Evolutionary conservation across 1,139 yeast genomes (phyloP).

Genomic region (Waltiozyma solani): DNA sequence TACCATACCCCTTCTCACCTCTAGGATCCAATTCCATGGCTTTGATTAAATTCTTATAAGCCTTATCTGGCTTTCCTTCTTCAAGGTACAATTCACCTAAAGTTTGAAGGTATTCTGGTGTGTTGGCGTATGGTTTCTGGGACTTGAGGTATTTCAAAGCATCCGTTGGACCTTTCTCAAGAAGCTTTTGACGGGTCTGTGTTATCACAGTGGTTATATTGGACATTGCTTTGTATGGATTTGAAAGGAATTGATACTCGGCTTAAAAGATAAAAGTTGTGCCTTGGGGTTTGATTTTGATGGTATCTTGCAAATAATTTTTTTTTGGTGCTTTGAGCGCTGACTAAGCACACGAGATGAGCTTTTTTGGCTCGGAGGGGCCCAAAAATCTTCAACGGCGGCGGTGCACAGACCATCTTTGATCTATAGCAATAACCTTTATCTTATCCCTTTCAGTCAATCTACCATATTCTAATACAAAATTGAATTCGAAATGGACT

Average conservation of each 20-base stretch:
- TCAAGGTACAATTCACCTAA: constrained; percentile 77
- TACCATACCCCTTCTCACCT: constrained; percentile 61
- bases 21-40: constrained; percentile 65
- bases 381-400: no score
- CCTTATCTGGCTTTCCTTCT: constrained; percentile 66
- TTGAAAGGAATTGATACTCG: no score
- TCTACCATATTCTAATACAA: no score
- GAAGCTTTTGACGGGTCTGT: not conserved
- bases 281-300: no score
- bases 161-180: constrained; percentile 20
- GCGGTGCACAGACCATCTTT: no score
- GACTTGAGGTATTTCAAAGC: constrained; percentile 29
- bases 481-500: no score
- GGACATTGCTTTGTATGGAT: not conserved
- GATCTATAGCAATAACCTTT: no score
- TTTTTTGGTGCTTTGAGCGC: not conserved
- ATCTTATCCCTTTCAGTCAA: no score
- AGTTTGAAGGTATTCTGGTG: constrained; percentile 32
- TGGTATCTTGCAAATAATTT: no score
- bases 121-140: constrained; percentile 20
- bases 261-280: no score
- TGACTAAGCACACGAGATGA: no score
- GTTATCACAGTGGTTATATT: not conserved
- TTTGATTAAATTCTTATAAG: constrained; percentile 51
- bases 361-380: no score